Conservation (phyloP, 164 flowering plant species). For the Vitis vinifera region ASM3070453v1 NC_081822.1:8337501-8338000, state of each 20-base stretch:
- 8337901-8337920: constrained; percentile 86
- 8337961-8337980: constrained; percentile 72
- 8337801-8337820: constrained; percentile 37
- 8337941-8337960: constrained; percentile 75
- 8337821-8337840: constrained; percentile 73
- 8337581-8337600: constrained; percentile 93
- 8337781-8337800: constrained; percentile 84
- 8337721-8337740: constrained; percentile 87
- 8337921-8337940: constrained; percentile 90
- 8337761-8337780: constrained; percentile 84
- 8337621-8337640: constrained; percentile 71
- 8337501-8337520: constrained; percentile 28
- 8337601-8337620: constrained; percentile 90
- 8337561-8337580: constrained; percentile 90
- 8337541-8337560: constrained; percentile 78
- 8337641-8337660: constrained; percentile 64
- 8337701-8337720: constrained; percentile 59
- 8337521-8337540: constrained; percentile 64
- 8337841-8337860: constrained; percentile 90
- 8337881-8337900: constrained; percentile 90
- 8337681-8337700: constrained; percentile 64
- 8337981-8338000: background rate
- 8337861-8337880: constrained; percentile 85
- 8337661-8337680: constrained; percentile 71
- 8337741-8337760: constrained; percentile 86